phyloP scores from a whole-genome alignment of 2,329 filamentous ascomycete species.

The Penicillium capsulatum region DNA sequence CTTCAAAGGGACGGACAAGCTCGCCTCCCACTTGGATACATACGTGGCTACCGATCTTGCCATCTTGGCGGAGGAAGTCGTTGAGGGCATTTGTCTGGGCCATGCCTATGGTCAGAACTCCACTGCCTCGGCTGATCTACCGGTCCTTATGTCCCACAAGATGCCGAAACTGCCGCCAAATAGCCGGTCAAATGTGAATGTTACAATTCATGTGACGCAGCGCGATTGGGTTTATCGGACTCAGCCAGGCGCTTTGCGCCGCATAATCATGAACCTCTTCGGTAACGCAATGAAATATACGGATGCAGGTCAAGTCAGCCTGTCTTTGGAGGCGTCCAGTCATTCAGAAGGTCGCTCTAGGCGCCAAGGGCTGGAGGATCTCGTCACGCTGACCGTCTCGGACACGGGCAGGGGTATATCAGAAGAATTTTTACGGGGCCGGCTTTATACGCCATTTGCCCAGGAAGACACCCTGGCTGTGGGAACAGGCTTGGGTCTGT shows the following conservation, averaged over 20 bases:
- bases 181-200: constrained; percentile 35
- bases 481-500: constrained; percentile 54
- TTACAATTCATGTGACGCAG: constrained; percentile 52
- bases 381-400: constrained; percentile 47
- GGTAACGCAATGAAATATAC: constrained; percentile 63
- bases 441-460: constrained; percentile 54
- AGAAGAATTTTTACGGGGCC: constrained; percentile 56
- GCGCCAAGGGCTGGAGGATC: constrained; percentile 31
- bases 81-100: constrained; percentile 53
- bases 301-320: constrained; percentile 48
- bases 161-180: constrained; percentile 4
- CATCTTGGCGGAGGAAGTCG: constrained; percentile 50
- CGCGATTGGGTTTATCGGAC: constrained; percentile 52
- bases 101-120: constrained; percentile 41
- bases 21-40: constrained; percentile 33
- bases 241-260: constrained; percentile 52
- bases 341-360: constrained; percentile 29
- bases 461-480: constrained; percentile 59
- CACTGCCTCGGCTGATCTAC: constrained; percentile 22
- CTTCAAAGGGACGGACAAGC: constrained; percentile 27
- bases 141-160: constrained; percentile 19
- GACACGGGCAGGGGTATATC: constrained; percentile 66
- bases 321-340: constrained; percentile 36
- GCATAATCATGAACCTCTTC: constrained; percentile 61
- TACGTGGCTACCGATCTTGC: constrained; percentile 42